Base-by-base conservation (phyloP, 306 rosid species). In the Dryas alaskensis region DNA sequence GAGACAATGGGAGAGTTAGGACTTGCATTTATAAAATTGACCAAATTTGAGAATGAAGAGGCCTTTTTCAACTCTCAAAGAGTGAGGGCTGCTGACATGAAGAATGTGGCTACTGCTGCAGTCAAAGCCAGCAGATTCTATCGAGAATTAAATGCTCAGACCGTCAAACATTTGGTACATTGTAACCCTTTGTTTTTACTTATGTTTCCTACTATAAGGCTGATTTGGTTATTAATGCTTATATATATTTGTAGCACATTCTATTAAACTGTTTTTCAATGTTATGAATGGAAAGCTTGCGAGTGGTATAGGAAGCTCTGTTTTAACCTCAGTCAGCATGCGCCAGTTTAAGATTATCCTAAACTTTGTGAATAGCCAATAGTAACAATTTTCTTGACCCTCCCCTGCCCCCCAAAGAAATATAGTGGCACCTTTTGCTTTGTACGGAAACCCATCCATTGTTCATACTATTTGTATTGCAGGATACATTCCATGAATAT, bases 401-500 rank as follows among this genome's bases (percentile, higher is more conserved):
- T 27, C 31, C 31, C 31, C 31, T 27, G 31, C 31, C 31, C 31
- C 31, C 31, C 31, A 27, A 27, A 27, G 31, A 27, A 27, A 27
- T 27, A 27, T 27, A 27, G 31, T 27, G 31, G 31, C 31, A 27
- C 31, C 31, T 27, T 27, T 27, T 27, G 8, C 12, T 16, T 62
- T 62, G 42, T 12, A 39, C n/a, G 44, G 43, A 46, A 66, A 75
- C 31, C 10, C 22, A 68, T 69, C 31, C 46, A 60, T 12, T 46
- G 50, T 45, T 57, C 17, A 49, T 55, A n/a, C 31, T 4, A n/a
- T 77, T 53, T 65, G 27, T 86, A 69, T 84, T 81, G 78, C 92
- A 95, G 99, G 99, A 92, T 81, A 89, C 88, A 3, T 90, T 94
- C 82, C 98, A 94, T 6, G 98, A 94, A 54, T 87, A 94, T 88